phyloP scores from a whole-genome alignment of 768 basidiomycete species.

The Lentinula raphanica region DNA sequence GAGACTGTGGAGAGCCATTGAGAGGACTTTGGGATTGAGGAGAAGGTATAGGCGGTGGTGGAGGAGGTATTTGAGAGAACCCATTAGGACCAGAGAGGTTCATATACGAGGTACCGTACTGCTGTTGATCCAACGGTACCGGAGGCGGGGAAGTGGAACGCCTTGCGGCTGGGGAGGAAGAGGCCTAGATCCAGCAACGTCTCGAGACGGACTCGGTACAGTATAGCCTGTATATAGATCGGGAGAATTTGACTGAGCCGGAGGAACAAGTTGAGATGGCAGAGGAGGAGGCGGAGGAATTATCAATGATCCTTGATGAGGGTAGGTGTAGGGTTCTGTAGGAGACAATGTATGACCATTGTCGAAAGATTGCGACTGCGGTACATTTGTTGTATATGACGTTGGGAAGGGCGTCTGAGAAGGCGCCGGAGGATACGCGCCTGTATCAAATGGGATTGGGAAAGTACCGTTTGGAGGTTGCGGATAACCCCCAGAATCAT shows the following conservation, averaged over 20 bases:
- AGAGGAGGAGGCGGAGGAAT: conserved; percentile 17
- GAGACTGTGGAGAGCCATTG: conserved; percentile 17
- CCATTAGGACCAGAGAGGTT: not conserved
- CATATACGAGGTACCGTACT: not conserved
- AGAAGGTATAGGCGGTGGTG: conserved; percentile 6
- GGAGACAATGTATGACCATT: not conserved
- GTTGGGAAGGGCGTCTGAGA: conserved; percentile 20
- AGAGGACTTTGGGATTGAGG: conserved; percentile 12
- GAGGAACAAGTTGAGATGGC: conserved; percentile 25
- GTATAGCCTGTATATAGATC: conserved; percentile 35
- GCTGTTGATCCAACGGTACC: not conserved
- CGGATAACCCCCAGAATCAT: conserved; percentile 21
- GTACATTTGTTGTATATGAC: not conserved
- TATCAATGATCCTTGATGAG: conserved; percentile 1
- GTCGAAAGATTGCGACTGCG: conserved; percentile 2
- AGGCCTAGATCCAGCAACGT: conserved; percentile 29
- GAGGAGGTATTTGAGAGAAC: not conserved
- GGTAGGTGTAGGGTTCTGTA: conserved; percentile 3
- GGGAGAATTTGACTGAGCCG: conserved; percentile 28
- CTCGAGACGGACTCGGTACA: conserved; percentile 26
- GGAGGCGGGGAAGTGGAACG: not conserved
- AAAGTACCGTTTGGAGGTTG: conserved; percentile 18
- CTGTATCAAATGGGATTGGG: not conserved
- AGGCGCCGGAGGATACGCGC: conserved; percentile 15
- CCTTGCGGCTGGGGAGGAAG: conserved; percentile 34